These are phyloP conservation scores for Casuarina glauca DNA, from an alignment of 306 rosid genomes.

Conservation along the genomic window DNA sequence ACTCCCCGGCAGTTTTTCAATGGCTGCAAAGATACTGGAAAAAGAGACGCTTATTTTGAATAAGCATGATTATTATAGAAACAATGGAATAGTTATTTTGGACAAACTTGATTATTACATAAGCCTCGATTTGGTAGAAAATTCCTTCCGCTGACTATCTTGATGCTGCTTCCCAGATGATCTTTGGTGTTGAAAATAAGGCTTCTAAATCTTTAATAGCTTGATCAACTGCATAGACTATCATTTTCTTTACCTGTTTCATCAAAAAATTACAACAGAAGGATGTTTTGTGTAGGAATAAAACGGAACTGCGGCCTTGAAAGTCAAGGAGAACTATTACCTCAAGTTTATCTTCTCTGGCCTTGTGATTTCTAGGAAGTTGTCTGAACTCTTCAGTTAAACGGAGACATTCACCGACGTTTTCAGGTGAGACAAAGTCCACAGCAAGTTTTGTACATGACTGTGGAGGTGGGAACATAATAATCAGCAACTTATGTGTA, in stretches of 20 bases:
- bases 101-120: too few species aligned
- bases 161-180: neutral
- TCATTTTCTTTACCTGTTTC: slow-evolving; percentile 78
- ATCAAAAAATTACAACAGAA: slow-evolving; percentile 22
- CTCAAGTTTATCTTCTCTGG: slow-evolving; percentile 91
- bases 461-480: slow-evolving; percentile 35
- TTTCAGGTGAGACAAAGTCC: slow-evolving; percentile 85
- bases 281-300: neutral
- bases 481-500: neutral
- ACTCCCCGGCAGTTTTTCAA: neutral
- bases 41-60: neutral
- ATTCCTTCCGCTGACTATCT: too few species aligned
- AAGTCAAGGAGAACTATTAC: slow-evolving; percentile 25
- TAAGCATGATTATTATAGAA: too few species aligned
- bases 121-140: too few species aligned
- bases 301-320: neutral
- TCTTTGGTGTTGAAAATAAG: slow-evolving; percentile 13
- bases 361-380: slow-evolving; percentile 75
- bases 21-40: neutral
- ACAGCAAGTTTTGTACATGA: slow-evolving; percentile 86
- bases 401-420: slow-evolving; percentile 68
- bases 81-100: too few species aligned
- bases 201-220: slow-evolving; percentile 49
- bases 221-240: slow-evolving; percentile 63
- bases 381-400: slow-evolving; percentile 66